Conservation (phyloP, 225 moss, liverwort and hornwort genomes). For the Straminergon stramineum region DNA sequence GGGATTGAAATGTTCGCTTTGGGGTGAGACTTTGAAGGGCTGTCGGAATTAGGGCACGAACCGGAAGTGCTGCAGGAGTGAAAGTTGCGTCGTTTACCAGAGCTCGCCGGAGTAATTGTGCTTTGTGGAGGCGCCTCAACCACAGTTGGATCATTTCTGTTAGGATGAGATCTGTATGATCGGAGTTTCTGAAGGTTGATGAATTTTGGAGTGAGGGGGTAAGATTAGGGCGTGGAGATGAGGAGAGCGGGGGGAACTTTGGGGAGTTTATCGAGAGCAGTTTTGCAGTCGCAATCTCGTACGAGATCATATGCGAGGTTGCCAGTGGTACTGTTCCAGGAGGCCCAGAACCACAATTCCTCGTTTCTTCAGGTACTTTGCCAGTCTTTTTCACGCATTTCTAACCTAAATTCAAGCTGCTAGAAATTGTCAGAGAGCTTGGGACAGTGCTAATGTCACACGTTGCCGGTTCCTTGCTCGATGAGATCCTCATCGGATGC, state of each 20-base stretch:
- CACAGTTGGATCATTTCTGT: not conserved
- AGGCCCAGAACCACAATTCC: conserved; percentile 59
- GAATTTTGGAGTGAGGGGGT: not conserved
- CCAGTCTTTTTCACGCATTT: not conserved
- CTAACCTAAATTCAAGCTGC: not conserved
- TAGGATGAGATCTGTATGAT: not conserved
- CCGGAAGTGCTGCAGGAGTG: not conserved
- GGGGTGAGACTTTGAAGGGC: not conserved
- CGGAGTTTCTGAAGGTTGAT: not conserved
- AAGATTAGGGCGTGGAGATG: conserved; percentile 10
- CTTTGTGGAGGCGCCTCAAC: not conserved
- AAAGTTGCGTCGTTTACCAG: not conserved
- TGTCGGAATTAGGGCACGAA: not conserved
- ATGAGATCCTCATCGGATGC: not conserved
- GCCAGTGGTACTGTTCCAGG: conserved; percentile 5
- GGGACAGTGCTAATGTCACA: not conserved
- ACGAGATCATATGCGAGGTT: conserved; percentile 9
- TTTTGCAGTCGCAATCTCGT: not conserved
- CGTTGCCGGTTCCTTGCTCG: not conserved
- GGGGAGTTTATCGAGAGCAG: conserved; percentile 11
- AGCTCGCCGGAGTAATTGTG: not conserved
- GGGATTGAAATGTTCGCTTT: not conserved
- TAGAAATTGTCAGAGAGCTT: not conserved
- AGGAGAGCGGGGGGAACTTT: conserved; percentile 20
- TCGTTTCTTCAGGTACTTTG: conserved; percentile 62